Conservation (phyloP, 768 basidiomycete genomes). For the Daedaleopsis sinensis region DNA sequence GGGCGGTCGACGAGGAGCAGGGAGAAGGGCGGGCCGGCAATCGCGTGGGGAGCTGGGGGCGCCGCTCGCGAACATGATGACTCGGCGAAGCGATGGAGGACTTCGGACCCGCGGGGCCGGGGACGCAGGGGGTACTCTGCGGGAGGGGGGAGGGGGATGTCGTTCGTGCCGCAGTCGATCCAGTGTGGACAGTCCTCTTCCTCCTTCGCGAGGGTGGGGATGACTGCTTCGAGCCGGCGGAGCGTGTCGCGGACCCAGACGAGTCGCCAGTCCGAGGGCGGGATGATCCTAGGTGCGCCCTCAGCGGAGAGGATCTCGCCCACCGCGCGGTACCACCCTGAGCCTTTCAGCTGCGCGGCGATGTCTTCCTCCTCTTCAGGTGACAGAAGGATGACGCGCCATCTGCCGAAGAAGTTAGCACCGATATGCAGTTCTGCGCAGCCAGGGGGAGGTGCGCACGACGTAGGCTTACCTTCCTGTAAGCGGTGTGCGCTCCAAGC, state of each 20-base stretch:
- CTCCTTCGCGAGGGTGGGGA: slow-evolving; percentile 69
- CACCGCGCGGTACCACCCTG: slow-evolving; percentile 87
- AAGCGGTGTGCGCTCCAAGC: slow-evolving; percentile 76
- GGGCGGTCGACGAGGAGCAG: slow-evolving; percentile 88
- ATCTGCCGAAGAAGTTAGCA: slow-evolving; percentile 46
- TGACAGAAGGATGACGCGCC: slow-evolving; percentile 86
- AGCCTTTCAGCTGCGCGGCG: slow-evolving; percentile 76
- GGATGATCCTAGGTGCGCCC: slow-evolving; percentile 63
- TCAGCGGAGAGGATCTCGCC: slow-evolving; percentile 73
- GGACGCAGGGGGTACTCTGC: slow-evolving; percentile 82
- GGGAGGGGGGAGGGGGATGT: slow-evolving; percentile 75
- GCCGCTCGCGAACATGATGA: slow-evolving; percentile 47
- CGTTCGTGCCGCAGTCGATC: slow-evolving; percentile 51
- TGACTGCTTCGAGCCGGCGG: slow-evolving; percentile 72
- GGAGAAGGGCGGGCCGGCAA: slow-evolving; percentile 87
- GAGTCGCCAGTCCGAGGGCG: slow-evolving; percentile 86
- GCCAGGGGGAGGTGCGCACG: neutral
- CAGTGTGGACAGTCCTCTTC: slow-evolving; percentile 57
- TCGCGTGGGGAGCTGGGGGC: slow-evolving; percentile 51
- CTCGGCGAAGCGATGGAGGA: slow-evolving; percentile 61
- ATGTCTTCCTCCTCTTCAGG: slow-evolving; percentile 94
- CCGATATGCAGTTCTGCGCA: neutral
- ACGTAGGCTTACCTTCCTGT: slow-evolving; percentile 73
- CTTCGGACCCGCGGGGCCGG: slow-evolving; percentile 76
- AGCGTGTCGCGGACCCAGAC: slow-evolving; percentile 84